phyloP scores from a whole-genome alignment of 805 yeast genomes.

The Kuraishia cidri region DNA sequence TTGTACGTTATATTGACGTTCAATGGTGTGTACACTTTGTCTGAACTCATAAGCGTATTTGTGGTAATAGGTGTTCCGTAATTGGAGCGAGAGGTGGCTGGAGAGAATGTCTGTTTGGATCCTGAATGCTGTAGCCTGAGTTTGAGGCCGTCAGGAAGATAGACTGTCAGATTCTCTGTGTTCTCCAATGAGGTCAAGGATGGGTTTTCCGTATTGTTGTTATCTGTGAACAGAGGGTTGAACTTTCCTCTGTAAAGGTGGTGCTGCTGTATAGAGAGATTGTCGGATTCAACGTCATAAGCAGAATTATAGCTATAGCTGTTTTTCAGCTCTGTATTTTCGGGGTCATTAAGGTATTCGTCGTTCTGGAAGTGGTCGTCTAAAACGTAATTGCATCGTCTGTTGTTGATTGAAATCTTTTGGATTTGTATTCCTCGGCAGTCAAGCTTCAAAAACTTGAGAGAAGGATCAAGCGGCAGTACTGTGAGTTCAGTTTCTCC shows the following conservation, averaged over 20 bases:
- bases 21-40: conserved; percentile 62
- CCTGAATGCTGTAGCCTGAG: conserved; percentile 48
- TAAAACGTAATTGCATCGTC: conserved; percentile 44
- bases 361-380: conserved; percentile 36
- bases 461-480: conserved; percentile 53
- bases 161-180: conserved; percentile 57
- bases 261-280: conserved; percentile 42
- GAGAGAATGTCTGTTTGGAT: conserved; percentile 20
- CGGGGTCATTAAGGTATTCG: conserved; percentile 21
- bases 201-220: conserved; percentile 19
- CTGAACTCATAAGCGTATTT: conserved; percentile 20
- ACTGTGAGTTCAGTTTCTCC: conserved; percentile 84
- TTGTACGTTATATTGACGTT: conserved; percentile 61
- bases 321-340: conserved; percentile 19
- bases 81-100: conserved; percentile 24
- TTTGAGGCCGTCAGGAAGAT: conserved; percentile 58
- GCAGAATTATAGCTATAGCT: conserved; percentile 13
- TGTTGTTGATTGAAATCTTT: conserved; percentile 56
- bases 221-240: conserved; percentile 42
- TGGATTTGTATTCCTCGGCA: conserved; percentile 67
- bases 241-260: conserved; percentile 47
- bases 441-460: conserved; percentile 62
- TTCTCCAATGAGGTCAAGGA: conserved; percentile 16
- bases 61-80: conserved; percentile 22
- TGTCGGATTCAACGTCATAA: conserved; percentile 32